Base-by-base conservation (phyloP, 345 rosid genomes). In the Eucalyptus regnans region DNA sequence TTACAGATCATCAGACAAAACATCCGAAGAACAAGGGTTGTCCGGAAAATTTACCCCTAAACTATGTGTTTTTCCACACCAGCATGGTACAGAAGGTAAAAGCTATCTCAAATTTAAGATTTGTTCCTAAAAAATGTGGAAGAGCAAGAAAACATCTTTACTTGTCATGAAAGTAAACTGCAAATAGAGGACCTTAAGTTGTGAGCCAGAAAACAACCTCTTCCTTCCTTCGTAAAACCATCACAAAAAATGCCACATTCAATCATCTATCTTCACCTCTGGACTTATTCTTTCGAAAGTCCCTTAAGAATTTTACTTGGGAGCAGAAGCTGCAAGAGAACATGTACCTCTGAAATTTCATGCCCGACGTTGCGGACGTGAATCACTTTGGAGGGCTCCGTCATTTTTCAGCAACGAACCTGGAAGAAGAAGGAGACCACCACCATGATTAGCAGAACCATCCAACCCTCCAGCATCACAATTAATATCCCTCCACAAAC, bases 341-440 rank as follows among this genome's bases (percentile, higher is more conserved):
- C 33, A 64, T 37, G 84, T 94, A 97, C 99, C 94, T 98, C 99
- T 88, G 99, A 95, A 91, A 98, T 97, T 91, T 96, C 99, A 90
- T 95, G 99, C 52, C 99, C 99, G 46, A 98, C 99, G 89, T 98
- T 98, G 86, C 99, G 99, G 89, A 97, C 99, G 76, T 98, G 99
- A 91, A 98, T 94, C 85, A 98, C 99, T 94, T 98, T 98, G 50
- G 99, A 98, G 41, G 99, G 97, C 84, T 98, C 99, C 16, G 97
- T 89, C 99, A 98, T 98, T 89, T 89, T 81, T 76, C 83, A 41
- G 83, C 83, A 64, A 64, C 41, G 43, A 76, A 76, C 83, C 83
- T 76, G 83, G 46, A 76, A 76, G 83, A 41, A 76, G 62, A 56
- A 56, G 58, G 8, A 52, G 41, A 41, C 41, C 58, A 52, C 58